Conservation (phyloP, 2,329 filamentous ascomycete species). For the Rhinocladiella mackenziei region DNA sequence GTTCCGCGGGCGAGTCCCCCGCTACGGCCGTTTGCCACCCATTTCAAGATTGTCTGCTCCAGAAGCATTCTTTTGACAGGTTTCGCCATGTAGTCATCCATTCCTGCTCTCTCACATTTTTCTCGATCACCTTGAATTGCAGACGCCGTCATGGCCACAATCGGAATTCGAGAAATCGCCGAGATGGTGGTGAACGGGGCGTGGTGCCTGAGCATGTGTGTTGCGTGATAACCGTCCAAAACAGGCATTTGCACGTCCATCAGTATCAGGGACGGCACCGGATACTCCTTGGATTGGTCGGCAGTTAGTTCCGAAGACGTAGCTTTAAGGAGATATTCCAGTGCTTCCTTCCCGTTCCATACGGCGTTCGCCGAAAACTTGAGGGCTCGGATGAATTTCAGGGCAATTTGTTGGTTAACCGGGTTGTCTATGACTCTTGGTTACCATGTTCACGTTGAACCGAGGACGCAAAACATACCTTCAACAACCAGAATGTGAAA, state of each 20-base stretch:
- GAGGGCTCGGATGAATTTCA: slow-evolving; percentile 69
- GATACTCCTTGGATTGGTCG: slow-evolving; percentile 40
- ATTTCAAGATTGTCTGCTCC: slow-evolving; percentile 68
- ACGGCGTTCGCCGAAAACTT: slow-evolving; percentile 67
- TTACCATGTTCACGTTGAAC: not conserved
- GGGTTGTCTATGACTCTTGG: slow-evolving; percentile 54
- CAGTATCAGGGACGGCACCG: slow-evolving; percentile 68
- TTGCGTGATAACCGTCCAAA: slow-evolving; percentile 73
- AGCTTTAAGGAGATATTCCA: slow-evolving; percentile 62
- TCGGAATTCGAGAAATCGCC: slow-evolving; percentile 58
- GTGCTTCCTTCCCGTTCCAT: slow-evolving; percentile 74
- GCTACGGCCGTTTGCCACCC: slow-evolving; percentile 44
- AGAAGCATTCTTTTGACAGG: slow-evolving; percentile 66
- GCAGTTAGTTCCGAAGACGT: slow-evolving; percentile 39
- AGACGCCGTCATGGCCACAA: slow-evolving; percentile 77
- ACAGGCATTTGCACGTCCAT: slow-evolving; percentile 77
- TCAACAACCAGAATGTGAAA: slow-evolving; percentile 74
- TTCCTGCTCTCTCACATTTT: slow-evolving; percentile 68
- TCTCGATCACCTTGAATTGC: slow-evolving; percentile 73
- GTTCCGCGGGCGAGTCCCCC: not conserved
- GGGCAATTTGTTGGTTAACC: slow-evolving; percentile 72
- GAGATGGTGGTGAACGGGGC: slow-evolving; percentile 59
- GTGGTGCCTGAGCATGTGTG: slow-evolving; percentile 67
- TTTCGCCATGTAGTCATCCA: slow-evolving; percentile 73
- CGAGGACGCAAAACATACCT: slow-evolving; percentile 20